Evolutionary conservation across 805 yeast genomes (phyloP).

Genomic region (Cyberlindnera maclurae): DNA sequence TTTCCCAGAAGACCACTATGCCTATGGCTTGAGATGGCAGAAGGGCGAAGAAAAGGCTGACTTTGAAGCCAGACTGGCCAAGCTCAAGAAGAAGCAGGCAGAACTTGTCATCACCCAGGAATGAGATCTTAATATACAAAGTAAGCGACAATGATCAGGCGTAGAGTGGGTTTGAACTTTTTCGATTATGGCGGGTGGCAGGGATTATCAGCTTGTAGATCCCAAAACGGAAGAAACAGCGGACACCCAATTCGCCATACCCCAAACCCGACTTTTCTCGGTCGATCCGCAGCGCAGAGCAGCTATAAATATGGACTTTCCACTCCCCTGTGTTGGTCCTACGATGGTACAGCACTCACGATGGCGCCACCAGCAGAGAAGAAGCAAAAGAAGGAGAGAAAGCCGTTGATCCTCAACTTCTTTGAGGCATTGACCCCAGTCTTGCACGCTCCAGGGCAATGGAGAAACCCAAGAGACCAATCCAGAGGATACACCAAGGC

Average conservation of each 20-base stretch:
- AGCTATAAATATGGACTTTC: too few species aligned
- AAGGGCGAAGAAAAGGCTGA: constrained; percentile 24
- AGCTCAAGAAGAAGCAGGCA: constrained; percentile 6
- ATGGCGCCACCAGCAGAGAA: constrained; percentile 11
- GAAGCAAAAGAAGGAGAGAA: constrained; percentile 15
- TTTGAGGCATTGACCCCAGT: constrained; percentile 19
- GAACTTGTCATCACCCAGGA: not conserved
- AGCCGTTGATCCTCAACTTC: constrained; percentile 17
- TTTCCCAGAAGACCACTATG: constrained; percentile 20
- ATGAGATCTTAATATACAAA: too few species aligned
- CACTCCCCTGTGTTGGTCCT: not conserved
- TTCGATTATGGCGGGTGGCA: too few species aligned
- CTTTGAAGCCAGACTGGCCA: constrained; percentile 21
- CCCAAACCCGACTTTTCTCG: too few species aligned
- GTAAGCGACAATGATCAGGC: too few species aligned
- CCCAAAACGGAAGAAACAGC: too few species aligned
- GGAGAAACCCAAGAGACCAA: constrained; percentile 19
- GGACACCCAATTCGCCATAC: too few species aligned
- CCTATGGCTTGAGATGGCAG: constrained; percentile 17
- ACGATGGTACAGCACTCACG: not conserved
- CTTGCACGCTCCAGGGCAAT: constrained; percentile 20
- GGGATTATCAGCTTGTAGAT: too few species aligned
- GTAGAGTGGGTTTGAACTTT: too few species aligned
- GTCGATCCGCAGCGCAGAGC: too few species aligned
- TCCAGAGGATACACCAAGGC: constrained; percentile 16